These are phyloP conservation scores for Fusarium pseudoanthophilum DNA, from an alignment of 2,329 filamentous ascomycete genomes.

Conservation along the genomic window DNA sequence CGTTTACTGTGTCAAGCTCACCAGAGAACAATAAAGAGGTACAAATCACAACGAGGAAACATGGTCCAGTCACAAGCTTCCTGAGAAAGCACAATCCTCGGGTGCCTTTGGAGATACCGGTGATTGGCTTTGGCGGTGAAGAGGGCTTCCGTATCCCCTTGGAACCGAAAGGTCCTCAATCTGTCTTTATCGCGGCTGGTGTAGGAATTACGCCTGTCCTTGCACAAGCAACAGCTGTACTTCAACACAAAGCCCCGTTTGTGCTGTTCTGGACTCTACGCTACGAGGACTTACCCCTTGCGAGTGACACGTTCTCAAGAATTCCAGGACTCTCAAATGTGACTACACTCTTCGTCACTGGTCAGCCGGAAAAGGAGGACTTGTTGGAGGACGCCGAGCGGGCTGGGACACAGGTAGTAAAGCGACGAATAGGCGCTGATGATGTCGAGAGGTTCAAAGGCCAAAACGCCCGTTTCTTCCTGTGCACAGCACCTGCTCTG, in stretches of 20 bases:
- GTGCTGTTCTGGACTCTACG: constrained; percentile 75
- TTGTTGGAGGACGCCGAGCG: constrained; percentile 50
- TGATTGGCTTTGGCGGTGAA: constrained; percentile 79
- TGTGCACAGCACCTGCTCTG: constrained; percentile 59
- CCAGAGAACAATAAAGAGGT: constrained; percentile 62
- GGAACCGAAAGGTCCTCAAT: constrained; percentile 39
- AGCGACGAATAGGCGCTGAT: constrained; percentile 51
- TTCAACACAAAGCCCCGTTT: constrained; percentile 57
- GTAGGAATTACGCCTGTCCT: constrained; percentile 86
- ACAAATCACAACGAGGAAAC: constrained; percentile 76
- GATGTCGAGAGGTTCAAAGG: constrained; percentile 57
- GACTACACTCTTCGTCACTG: constrained; percentile 74
- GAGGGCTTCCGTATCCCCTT: constrained; percentile 55
- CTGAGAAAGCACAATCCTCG: constrained; percentile 68
- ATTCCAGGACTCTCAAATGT: constrained; percentile 62
- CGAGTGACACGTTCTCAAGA: constrained; percentile 65
- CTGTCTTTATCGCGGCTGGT: constrained; percentile 78
- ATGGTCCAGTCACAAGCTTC: constrained; percentile 75
- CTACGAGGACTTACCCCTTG: constrained; percentile 70
- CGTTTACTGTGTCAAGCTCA: constrained; percentile 80
- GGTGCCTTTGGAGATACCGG: constrained; percentile 68
- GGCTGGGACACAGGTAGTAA: constrained; percentile 49
- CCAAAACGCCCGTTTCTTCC: constrained; percentile 61
- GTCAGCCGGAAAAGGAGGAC: constrained; percentile 50
- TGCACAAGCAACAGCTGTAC: constrained; percentile 67